Evolutionary conservation across 108 stramenopile species (phyloP).

Genomic region (Epithemia pelagica): DNA sequence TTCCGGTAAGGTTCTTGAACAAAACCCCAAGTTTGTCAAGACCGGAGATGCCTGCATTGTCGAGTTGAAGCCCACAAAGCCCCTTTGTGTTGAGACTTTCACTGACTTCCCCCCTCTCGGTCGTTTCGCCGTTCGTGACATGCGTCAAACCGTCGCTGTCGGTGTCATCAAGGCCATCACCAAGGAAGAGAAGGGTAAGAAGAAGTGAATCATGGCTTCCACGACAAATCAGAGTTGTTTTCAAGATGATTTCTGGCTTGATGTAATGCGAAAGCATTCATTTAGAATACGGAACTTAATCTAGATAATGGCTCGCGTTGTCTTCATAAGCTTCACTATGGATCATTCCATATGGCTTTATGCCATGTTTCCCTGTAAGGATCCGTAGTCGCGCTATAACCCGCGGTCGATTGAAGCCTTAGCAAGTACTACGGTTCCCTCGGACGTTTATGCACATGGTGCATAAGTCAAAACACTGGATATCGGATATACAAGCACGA

Average conservation of each 20-base stretch:
- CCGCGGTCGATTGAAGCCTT: too few relatives aligned
- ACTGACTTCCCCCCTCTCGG: constrained; percentile 89
- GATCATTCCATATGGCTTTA: too few relatives aligned
- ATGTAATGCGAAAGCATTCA: constrained; percentile 1
- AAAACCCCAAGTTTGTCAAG: constrained; percentile 84
- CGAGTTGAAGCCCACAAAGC: constrained; percentile 82
- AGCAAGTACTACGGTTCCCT: too few relatives aligned
- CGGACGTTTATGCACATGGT: too few relatives aligned
- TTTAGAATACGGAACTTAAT: constrained; percentile 4
- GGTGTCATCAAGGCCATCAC: constrained; percentile 89
- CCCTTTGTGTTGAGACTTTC: constrained; percentile 87
- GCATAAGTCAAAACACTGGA: too few relatives aligned
- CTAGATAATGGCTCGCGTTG: too few relatives aligned
- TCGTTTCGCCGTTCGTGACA: constrained; percentile 92
- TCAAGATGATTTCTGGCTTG: constrained; percentile 1
- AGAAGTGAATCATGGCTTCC: constrained; percentile 2
- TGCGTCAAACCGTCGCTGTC: constrained; percentile 82
- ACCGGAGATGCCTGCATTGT: constrained; percentile 88
- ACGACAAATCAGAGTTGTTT: neutral
- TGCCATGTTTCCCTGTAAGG: too few relatives aligned
- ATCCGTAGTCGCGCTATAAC: too few relatives aligned
- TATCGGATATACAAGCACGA: too few relatives aligned
- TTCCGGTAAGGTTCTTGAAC: constrained; percentile 80
- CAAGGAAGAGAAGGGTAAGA: constrained; percentile 28
- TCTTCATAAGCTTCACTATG: too few relatives aligned